Evolutionary conservation across 2,329 filamentous ascomycete species (phyloP).

Genomic region (Colletotrichum graminicola): DNA sequence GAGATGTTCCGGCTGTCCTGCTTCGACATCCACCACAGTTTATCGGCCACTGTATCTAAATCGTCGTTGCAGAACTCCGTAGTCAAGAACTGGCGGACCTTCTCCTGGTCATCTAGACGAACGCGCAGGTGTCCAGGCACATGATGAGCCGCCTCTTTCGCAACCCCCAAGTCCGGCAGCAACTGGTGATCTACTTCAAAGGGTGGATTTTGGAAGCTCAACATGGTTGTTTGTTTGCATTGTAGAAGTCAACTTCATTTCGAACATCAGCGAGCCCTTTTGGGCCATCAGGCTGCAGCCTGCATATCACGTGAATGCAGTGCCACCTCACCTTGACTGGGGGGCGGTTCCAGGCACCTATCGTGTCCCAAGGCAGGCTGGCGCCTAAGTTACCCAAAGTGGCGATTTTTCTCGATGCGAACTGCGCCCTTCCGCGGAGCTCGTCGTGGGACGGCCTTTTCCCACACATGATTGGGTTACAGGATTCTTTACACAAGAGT

Average conservation of each 20-base stretch:
- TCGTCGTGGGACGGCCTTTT: background rate
- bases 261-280: background rate
- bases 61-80: background rate
- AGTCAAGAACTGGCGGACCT: background rate
- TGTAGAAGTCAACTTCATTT: background rate
- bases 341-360: background rate
- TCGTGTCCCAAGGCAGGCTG: background rate
- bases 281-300: background rate
- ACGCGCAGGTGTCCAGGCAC: background rate
- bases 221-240: background rate
- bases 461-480: background rate
- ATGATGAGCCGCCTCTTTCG: background rate
- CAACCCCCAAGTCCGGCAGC: background rate
- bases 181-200: background rate
- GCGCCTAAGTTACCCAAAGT: background rate
- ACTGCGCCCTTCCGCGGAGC: background rate
- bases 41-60: background rate
- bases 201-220: background rate
- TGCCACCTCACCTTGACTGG: background rate
- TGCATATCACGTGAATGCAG: background rate
- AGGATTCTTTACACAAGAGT: background rate
- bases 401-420: background rate
- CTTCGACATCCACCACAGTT: conserved; percentile 42
- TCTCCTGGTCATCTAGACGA: background rate
- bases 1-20: conserved; percentile 42